phyloP scores from a whole-genome alignment of 768 basidiomycete genomes.

The Heimioporus sp. region DNA sequence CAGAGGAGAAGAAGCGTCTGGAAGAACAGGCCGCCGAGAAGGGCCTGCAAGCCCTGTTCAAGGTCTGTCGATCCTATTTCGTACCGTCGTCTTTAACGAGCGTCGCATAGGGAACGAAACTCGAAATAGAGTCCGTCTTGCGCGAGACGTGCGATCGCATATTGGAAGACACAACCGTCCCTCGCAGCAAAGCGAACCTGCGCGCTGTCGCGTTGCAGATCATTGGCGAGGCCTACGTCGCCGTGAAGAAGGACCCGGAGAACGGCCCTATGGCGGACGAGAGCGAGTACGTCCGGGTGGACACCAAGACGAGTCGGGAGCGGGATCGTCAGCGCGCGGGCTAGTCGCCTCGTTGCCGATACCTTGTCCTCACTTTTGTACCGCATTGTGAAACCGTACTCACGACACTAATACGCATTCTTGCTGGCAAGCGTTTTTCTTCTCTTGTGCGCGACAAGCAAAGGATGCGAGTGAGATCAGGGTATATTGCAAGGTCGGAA shows the following conservation, averaged over 20 bases:
- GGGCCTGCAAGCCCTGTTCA: constrained; percentile 87
- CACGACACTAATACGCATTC: constrained; percentile 1
- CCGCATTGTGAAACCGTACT: constrained; percentile 5
- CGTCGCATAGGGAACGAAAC: constrained; percentile 70
- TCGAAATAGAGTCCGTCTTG: constrained; percentile 86
- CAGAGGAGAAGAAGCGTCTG: constrained; percentile 77
- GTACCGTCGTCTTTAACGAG: neutral
- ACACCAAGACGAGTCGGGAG: constrained; percentile 65
- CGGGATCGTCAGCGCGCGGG: constrained; percentile 31
- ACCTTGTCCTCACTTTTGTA: constrained; percentile 3
- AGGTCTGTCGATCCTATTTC: constrained; percentile 42
- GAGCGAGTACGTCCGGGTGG: constrained; percentile 79
- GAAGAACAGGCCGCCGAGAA: constrained; percentile 95
- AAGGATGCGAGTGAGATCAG: no score
- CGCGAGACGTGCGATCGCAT: constrained; percentile 87
- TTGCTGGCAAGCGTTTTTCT: neutral
- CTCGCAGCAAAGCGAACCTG: constrained; percentile 58
- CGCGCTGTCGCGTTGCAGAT: constrained; percentile 83
- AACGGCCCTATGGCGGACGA: constrained; percentile 44
- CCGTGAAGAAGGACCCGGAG: constrained; percentile 62
- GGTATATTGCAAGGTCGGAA: no score
- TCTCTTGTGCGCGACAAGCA: neutral
- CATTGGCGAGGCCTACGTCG: constrained; percentile 75
- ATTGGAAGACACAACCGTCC: constrained; percentile 53
- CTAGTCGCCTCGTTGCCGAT: constrained; percentile 7